Evolutionary conservation across 2,329 filamentous ascomycete species (phyloP).

Genomic region (Neurospora crassa): DNA sequence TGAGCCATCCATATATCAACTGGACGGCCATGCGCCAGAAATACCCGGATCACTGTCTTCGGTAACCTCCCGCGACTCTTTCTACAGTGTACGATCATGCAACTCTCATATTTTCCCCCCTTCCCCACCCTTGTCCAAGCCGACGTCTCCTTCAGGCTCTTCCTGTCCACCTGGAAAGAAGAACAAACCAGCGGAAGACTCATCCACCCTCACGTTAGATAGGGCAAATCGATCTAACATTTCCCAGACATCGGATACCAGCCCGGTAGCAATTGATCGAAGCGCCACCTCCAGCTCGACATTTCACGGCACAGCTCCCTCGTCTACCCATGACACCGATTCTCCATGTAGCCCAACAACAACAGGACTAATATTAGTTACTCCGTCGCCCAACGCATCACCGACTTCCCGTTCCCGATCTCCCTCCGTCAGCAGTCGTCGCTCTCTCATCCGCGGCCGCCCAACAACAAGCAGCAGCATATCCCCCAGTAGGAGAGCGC

Average conservation of each 20-base stretch:
- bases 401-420: neutral
- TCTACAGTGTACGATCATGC: constrained; percentile 45
- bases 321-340: constrained; percentile 7
- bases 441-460: constrained; percentile 39
- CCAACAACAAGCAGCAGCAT: constrained; percentile 40
- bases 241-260: constrained; percentile 24
- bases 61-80: constrained; percentile 40
- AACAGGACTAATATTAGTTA: constrained; percentile 1
- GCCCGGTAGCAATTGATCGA: constrained; percentile 18
- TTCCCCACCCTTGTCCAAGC: constrained; percentile 34
- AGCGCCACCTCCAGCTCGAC: constrained; percentile 17
- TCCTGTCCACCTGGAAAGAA: constrained; percentile 30
- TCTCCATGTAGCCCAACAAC: neutral
- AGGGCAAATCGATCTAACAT: constrained; percentile 24
- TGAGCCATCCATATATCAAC: constrained; percentile 13
- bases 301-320: constrained; percentile 19
- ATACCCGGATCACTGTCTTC: constrained; percentile 27
- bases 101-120: constrained; percentile 35
- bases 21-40: constrained; percentile 21
- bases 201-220: constrained; percentile 9
- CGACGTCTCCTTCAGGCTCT: constrained; percentile 27
- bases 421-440: constrained; percentile 22
- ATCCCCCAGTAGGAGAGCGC: constrained; percentile 41
- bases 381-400: neutral
- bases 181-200: constrained; percentile 25